phyloP scores from a whole-genome alignment of 306 rosid genomes.

The Ormosia semicastrata region DNA sequence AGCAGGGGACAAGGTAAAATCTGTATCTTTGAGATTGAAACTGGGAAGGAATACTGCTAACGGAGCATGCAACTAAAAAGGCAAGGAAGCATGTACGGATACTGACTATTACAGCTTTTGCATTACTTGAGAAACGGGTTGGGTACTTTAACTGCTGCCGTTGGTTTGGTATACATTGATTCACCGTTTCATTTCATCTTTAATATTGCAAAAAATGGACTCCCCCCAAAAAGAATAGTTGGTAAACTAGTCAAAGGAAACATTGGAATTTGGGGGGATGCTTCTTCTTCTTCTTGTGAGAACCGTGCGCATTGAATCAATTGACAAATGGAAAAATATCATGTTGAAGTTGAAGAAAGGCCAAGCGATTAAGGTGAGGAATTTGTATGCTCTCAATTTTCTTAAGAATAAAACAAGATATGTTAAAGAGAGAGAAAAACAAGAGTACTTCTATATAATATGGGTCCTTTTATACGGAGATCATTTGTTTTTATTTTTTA shows the following conservation, averaged over 20 bases:
- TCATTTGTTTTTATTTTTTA: no score
- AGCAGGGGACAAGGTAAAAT: conserved; percentile 35
- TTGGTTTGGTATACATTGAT: conserved; percentile 1
- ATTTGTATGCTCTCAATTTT: background rate
- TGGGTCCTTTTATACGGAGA: no score
- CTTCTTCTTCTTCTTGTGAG: conserved; percentile 32
- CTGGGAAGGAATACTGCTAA: background rate
- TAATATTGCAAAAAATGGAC: conserved; percentile 21
- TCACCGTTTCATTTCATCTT: conserved; percentile 22
- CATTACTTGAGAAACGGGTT: background rate
- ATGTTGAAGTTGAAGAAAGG: background rate
- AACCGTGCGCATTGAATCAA: background rate
- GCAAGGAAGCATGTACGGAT: conserved; percentile 20
- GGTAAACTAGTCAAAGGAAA: background rate
- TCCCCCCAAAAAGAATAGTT: background rate
- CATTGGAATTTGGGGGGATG: conserved; percentile 52
- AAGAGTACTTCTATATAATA: background rate
- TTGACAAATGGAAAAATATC: background rate
- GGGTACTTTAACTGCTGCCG: background rate
- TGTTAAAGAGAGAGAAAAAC: background rate
- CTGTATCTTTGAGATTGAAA: background rate
- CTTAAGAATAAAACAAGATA: background rate
- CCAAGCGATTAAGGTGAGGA: background rate
- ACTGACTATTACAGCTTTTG: background rate
- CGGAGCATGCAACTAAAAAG: background rate